Evolutionary conservation across 179 eudicot genomes (phyloP).

Genomic region (Silene vulgaris): DNA sequence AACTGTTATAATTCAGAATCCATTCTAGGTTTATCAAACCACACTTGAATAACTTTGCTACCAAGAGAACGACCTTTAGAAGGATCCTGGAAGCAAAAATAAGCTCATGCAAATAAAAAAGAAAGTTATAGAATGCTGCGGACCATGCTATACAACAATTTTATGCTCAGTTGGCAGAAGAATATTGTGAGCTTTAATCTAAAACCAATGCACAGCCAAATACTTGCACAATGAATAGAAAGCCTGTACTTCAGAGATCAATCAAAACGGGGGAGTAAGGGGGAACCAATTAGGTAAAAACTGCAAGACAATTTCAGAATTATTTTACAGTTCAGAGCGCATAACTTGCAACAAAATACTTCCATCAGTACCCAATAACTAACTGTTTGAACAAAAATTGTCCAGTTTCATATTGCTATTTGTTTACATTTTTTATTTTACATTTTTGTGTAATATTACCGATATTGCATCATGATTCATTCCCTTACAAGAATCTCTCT

Average conservation of each 20-base stretch:
- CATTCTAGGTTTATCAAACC: background rate
- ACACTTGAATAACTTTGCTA: conserved; percentile 1
- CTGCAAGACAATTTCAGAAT: background rate
- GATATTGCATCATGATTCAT: no score
- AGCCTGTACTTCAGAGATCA: conserved; percentile 1
- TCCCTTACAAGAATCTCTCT: no score
- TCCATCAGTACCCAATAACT: background rate
- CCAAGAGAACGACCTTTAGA: conserved; percentile 1
- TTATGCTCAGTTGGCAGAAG: background rate
- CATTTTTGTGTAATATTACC: background rate
- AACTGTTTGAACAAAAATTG: background rate
- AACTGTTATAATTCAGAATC: background rate
- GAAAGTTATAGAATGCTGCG: background rate
- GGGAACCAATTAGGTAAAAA: background rate
- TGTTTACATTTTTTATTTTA: background rate
- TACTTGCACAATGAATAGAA: background rate
- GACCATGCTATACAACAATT: conserved; percentile 3
- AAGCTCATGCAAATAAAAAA: background rate
- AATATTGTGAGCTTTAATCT: conserved; percentile 7
- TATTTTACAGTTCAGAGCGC: background rate
- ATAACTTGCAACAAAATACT: conserved; percentile 14
- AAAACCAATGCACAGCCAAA: conserved; percentile 5
- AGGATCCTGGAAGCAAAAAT: background rate
- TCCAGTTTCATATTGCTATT: no score
- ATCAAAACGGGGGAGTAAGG: background rate